phyloP scores from a whole-genome alignment of 306 rosid genomes.

The Pueraria montana region DNA sequence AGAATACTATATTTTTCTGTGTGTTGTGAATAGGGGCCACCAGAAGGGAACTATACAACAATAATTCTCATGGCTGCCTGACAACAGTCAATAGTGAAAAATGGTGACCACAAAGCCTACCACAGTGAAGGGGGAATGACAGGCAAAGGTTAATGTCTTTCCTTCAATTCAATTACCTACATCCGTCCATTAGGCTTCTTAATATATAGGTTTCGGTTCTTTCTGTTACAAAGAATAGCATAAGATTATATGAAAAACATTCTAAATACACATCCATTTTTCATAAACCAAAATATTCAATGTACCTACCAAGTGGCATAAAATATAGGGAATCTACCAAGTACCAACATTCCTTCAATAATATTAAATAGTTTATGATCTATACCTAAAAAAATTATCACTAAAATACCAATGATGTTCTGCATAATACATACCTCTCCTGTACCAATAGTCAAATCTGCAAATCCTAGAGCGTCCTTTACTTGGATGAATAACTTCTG shows the following conservation, averaged over 20 bases:
- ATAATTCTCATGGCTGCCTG: neutral
- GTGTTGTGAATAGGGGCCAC: neutral
- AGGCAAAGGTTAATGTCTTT: no score
- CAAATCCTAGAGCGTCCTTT: slow-evolving; percentile 90
- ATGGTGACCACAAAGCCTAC: neutral
- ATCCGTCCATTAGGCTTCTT: no score
- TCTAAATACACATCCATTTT: no score
- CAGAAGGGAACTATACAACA: neutral
- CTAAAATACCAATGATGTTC: slow-evolving; percentile 2
- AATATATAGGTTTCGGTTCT: no score
- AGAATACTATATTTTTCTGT: neutral
- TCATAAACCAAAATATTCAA: no score
- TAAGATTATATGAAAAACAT: no score
- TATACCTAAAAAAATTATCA: neutral
- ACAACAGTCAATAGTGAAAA: neutral
- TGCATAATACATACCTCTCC: slow-evolving; percentile 77
- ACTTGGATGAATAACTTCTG: slow-evolving; percentile 87
- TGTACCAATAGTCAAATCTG: slow-evolving; percentile 77
- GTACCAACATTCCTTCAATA: neutral
- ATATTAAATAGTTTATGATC: neutral
- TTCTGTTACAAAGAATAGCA: no score
- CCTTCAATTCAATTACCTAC: no score
- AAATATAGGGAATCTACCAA: neutral
- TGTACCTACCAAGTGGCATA: neutral
- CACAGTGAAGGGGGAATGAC: neutral